Base-by-base conservation (phyloP, 2,329 filamentous ascomycete species). In the Monilinia vaccinii-corymbosi region DNA sequence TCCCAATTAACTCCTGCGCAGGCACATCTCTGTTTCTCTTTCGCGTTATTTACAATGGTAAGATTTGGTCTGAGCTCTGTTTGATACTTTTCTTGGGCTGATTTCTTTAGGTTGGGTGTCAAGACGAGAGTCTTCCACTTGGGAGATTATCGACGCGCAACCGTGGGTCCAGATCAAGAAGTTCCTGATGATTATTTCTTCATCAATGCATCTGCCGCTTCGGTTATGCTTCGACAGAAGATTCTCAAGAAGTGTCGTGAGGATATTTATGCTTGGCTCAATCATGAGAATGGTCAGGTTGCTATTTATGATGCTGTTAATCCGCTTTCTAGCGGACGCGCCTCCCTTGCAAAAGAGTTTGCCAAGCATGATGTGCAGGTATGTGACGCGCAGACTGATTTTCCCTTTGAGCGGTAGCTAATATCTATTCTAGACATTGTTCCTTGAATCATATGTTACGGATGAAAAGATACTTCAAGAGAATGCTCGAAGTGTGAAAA, bases 261-360 rank as follows among this genome's bases (percentile, higher is more conserved):
- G 72, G 94, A 99, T 70, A 97, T 99, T 60, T 96, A 97, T 71
- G 87, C 88, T 59, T 99, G 96, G 79, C 78, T 99, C 48, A 95
- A 97, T 70, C 89, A 97, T 67, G 94, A 97, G 71, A 97, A 97
- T 68, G 94, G 94, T 14, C 94, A 99, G 72, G 93, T 99, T 59
- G 94, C 94, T 60, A 97, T 99, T 62, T 99, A 97, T 72, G 94
- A 99, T 74, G 94, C 95, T 32, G 95, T 99, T 21, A 99, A 99
- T 69, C 92, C 93, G 5, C 86, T 94, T 23, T 86, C 90, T 23
- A 85, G 82, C 61, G 92, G 91, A 18, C 85, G 94, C 50, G 84
- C 87, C 60, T 88, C 91, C 13, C 78, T 99, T 21, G 92, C 91
- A 6, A 96, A 96, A 74, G 94, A 99, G 71, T 96, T 99, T 72